Evolutionary conservation across 306 rosid species (phyloP).

Genomic region (Fragaria vesca): DNA sequence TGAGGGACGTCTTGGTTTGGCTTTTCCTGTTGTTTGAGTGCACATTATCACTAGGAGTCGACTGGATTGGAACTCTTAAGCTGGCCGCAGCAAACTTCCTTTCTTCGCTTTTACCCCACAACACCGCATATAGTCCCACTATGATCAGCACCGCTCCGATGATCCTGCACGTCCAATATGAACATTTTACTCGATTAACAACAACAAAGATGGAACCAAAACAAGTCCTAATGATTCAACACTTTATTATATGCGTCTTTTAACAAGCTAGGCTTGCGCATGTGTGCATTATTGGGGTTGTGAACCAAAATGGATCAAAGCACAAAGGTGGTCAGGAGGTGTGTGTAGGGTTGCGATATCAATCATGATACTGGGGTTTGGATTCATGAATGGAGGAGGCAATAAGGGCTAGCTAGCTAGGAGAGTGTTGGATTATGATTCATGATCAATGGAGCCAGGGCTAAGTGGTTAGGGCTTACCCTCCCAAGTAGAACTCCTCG

Average conservation of each 20-base stretch:
- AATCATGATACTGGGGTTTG: neutral
- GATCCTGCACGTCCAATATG: conserved; percentile 50
- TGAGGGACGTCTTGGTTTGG: conserved; percentile 61
- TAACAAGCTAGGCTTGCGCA: neutral
- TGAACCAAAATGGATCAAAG: neutral
- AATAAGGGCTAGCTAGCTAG: neutral
- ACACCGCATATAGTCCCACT: conserved; percentile 71
- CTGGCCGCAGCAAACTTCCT: conserved; percentile 60
- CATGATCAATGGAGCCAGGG: neutral
- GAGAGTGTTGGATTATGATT: neutral
- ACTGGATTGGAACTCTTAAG: conserved; percentile 33
- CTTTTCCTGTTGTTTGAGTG: conserved; percentile 47
- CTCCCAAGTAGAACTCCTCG: conserved; percentile 93
- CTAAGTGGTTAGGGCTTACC: conserved; percentile 34
- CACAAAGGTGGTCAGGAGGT: neutral
- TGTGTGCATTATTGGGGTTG: neutral
- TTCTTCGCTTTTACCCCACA: conserved; percentile 94
- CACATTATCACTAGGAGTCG: conserved; percentile 40
- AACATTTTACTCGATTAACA: too few species aligned
- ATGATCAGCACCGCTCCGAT: conserved; percentile 88
- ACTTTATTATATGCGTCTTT: neutral
- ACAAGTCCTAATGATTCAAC: neutral
- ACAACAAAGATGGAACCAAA: too few species aligned
- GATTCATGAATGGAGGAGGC: neutral
- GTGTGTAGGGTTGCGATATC: neutral